Evolutionary conservation across 768 basidiomycete species (phyloP).

Genomic region (Suillus brevipes): DNA sequence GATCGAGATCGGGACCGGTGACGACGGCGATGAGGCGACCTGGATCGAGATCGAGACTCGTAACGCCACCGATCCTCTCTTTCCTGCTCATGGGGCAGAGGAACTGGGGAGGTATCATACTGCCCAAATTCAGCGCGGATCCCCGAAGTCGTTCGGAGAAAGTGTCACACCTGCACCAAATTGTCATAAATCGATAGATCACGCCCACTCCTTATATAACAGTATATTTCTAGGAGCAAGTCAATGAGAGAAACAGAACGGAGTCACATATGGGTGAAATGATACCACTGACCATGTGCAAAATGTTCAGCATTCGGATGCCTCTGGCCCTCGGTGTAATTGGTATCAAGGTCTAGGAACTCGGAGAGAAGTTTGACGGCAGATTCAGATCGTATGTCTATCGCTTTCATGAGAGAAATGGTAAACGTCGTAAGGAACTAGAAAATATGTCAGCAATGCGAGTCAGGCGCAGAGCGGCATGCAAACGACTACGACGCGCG

Average conservation of each 20-base stretch:
- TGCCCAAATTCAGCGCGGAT: slow-evolving; percentile 28
- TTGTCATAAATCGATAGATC: slow-evolving; percentile 83
- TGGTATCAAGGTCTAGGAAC: slow-evolving; percentile 78
- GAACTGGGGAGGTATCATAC: slow-evolving; percentile 58
- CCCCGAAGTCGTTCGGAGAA: slow-evolving; percentile 5
- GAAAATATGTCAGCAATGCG: slow-evolving; percentile 19
- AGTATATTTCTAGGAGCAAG: slow-evolving; percentile 72
- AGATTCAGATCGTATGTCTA: slow-evolving; percentile 89
- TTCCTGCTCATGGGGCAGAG: slow-evolving; percentile 34
- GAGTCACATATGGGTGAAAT: neutral
- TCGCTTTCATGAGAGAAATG: slow-evolving; percentile 85
- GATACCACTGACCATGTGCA: slow-evolving; percentile 71
- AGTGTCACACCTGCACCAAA: slow-evolving; percentile 64
- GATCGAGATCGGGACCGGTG: slow-evolving; percentile 26
- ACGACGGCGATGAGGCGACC: slow-evolving; percentile 23
- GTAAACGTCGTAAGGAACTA: slow-evolving; percentile 90
- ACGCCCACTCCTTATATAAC: slow-evolving; percentile 82
- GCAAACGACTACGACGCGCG: slow-evolving; percentile 20
- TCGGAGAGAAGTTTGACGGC: slow-evolving; percentile 84
- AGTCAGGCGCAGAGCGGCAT: slow-evolving; percentile 10
- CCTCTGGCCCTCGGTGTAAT: slow-evolving; percentile 55
- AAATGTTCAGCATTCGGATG: slow-evolving; percentile 87
- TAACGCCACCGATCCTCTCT: slow-evolving; percentile 31
- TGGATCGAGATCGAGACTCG: slow-evolving; percentile 25
- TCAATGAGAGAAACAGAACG: slow-evolving; percentile 7